Percentiles rank a stretch among this genome's conserved stretches.
phyloP scores from a whole-genome alignment of 1,284 basidiomycete genomes.

The Mrakiaceae sp. region DNA sequence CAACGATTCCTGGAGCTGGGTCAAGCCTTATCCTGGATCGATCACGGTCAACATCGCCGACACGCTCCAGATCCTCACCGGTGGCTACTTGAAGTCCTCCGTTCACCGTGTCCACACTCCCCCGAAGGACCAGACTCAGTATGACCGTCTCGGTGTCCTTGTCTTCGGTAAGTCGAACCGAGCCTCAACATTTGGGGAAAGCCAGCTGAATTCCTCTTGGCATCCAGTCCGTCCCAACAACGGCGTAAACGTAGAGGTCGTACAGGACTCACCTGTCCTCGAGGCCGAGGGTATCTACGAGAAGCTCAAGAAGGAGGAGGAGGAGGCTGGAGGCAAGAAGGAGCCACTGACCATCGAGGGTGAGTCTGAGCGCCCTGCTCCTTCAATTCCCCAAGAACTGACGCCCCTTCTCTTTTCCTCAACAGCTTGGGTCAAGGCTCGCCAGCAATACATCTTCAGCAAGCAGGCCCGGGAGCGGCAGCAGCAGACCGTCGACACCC shows the following conservation, averaged over 20 bases:
- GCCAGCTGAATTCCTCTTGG: too few relatives aligned
- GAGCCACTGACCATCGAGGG: too few relatives aligned
- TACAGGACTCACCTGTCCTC: slow-evolving; percentile 10
- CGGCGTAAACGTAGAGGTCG: slow-evolving; percentile 4
- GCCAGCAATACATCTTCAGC: too few relatives aligned
- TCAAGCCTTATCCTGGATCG: slow-evolving; percentile 30
- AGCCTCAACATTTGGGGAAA: too few relatives aligned
- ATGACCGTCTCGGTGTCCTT: slow-evolving; percentile 44
- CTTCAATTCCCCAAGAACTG: too few relatives aligned
- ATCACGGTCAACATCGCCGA: slow-evolving; percentile 48
- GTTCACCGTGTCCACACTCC: slow-evolving; percentile 44
- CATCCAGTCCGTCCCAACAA: neutral
- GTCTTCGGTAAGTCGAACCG: slow-evolving; percentile 19
- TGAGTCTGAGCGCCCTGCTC: too few relatives aligned
- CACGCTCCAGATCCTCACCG: slow-evolving; percentile 46
- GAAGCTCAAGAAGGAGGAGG: neutral
- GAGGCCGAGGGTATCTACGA: neutral
- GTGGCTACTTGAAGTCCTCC: slow-evolving; percentile 45
- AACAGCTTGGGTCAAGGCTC: neutral
- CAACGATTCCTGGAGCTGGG: slow-evolving; percentile 38
- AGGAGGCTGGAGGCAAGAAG: too few relatives aligned
- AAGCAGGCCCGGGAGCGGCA: too few relatives aligned
- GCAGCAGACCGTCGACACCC: too few relatives aligned
- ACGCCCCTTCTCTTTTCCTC: neutral
- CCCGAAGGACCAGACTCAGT: slow-evolving; percentile 44